Base-by-base conservation (phyloP, 345 rosid genomes). In the Hibiscus tridactylites region DNA sequence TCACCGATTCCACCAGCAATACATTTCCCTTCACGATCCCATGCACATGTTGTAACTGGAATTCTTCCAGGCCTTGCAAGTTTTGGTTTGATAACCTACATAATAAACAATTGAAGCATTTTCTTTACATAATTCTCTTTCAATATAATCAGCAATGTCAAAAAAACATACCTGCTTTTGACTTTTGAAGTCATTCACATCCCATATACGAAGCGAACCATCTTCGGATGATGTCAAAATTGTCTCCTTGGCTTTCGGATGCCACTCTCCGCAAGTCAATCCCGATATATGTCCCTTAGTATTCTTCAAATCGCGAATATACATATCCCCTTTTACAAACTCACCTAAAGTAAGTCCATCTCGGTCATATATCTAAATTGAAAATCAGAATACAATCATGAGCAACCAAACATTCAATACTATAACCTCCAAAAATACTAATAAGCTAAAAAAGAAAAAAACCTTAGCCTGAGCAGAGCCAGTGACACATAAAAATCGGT, bases 401-500 rank as follows among this genome's bases (percentile, higher is more conserved):
- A 66, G 46, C n/a, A n/a, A 68, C 71, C 58, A 54, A 66, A n/a
- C 50, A 65, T 53, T 12, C 13, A 16, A 26, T 67, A 58, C n/a
- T n/a, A 49, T 46, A 47, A n/a, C 52, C 28, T 26, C 72, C 24
- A 56, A 68, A 19, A 7, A 68, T 6, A 16, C 13, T 28, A 72
- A 69, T 16, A 24, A 54, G 56, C 31, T 1, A 16, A 39, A 28
- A 61, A 33, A 68, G 24, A 52, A 65, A 61, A 61, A 76, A 67
- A 91, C 97, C 96, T 95, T 95, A 76, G 99, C 99, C 74, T 95
- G 99, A 61, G 99, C 98, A 63, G 98, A 92, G 54, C 99, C 99
- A 74, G 96, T 87, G 42, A 90, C 96, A 49, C 98, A 92, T 53
- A 95, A 78, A 76, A 95, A 90, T 0, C 88, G 85, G 79, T 92